These are phyloP conservation scores for Mycena galericulata DNA, from an alignment of 768 basidiomycete genomes.

Conservation along the genomic window DNA sequence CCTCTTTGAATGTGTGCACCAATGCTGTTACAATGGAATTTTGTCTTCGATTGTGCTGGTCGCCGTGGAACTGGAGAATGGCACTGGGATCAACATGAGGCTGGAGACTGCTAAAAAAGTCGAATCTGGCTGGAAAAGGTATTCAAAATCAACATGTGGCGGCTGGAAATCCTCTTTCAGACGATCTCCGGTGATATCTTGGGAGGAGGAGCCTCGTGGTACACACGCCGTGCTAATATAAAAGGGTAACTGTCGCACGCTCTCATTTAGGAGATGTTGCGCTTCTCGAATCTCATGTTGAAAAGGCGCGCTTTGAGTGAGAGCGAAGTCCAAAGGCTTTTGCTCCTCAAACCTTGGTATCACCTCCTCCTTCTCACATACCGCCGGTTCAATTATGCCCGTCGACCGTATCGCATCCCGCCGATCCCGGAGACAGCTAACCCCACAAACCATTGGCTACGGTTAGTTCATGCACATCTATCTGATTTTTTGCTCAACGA, in stretches of 20 bases:
- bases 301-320: conserved; percentile 40
- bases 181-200: no score
- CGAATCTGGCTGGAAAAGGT: not conserved
- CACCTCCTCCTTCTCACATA: not conserved
- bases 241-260: conserved; percentile 43
- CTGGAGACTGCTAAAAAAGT: not conserved
- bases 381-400: conserved; percentile 28
- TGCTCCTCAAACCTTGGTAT: conserved; percentile 9
- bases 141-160: conserved; percentile 8
- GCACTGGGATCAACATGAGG: conserved; percentile 31
- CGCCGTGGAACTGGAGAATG: conserved; percentile 15
- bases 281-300: conserved; percentile 35
- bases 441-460: conserved; percentile 37
- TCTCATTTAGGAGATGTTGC: conserved; percentile 35
- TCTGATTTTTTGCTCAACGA: conserved; percentile 37
- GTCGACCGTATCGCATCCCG: conserved; percentile 40
- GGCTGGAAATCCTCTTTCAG: conserved; percentile 26
- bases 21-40: not conserved
- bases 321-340: not conserved
- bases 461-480: conserved; percentile 4
- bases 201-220: conserved; percentile 44
- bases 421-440: conserved; percentile 59
- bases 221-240: conserved; percentile 54
- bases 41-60: not conserved
- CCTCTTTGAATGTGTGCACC: conserved; percentile 5